phyloP scores from a whole-genome alignment of 805 yeast genomes.

The Kazachstania bromeliacearum region DNA sequence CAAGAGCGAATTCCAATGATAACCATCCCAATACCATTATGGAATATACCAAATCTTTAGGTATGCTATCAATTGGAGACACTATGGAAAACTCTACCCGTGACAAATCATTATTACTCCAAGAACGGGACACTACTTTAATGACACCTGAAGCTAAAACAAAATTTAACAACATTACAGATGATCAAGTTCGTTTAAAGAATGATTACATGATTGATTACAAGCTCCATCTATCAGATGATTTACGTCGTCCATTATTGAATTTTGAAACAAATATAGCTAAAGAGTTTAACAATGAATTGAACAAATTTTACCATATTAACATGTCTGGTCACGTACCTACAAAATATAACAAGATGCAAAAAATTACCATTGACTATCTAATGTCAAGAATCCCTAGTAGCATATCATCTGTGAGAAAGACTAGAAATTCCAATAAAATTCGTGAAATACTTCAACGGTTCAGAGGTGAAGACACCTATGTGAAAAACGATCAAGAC shows the following conservation, averaged over 20 bases:
- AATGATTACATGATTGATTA: constrained; percentile 25
- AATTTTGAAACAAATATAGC: constrained; percentile 21
- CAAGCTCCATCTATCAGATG: constrained; percentile 16
- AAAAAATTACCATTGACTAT: constrained; percentile 8
- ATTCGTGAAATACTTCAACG: constrained; percentile 18
- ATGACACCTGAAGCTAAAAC: constrained; percentile 10
- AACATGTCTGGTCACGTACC: not conserved
- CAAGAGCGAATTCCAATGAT: not conserved
- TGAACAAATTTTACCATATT: not conserved
- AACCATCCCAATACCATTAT: not conserved
- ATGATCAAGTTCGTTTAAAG: constrained; percentile 16
- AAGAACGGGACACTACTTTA: constrained; percentile 18
- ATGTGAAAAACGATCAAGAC: constrained; percentile 4
- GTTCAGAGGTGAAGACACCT: constrained; percentile 9
- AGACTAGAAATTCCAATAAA: constrained; percentile 23
- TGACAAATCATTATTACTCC: constrained; percentile 16
- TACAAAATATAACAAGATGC: constrained; percentile 1
- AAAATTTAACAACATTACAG: constrained; percentile 5
- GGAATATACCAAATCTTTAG: not conserved
- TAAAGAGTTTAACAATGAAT: constrained; percentile 2
- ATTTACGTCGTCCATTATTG: constrained; percentile 6
- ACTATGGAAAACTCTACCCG: constrained; percentile 8
- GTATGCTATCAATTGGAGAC: constrained; percentile 16
- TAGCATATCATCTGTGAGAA: constrained; percentile 10
- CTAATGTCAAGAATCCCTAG: constrained; percentile 10